Base-by-base conservation (phyloP, 2,329 filamentous ascomycete genomes). In the Colletotrichum aenigma region DNA sequence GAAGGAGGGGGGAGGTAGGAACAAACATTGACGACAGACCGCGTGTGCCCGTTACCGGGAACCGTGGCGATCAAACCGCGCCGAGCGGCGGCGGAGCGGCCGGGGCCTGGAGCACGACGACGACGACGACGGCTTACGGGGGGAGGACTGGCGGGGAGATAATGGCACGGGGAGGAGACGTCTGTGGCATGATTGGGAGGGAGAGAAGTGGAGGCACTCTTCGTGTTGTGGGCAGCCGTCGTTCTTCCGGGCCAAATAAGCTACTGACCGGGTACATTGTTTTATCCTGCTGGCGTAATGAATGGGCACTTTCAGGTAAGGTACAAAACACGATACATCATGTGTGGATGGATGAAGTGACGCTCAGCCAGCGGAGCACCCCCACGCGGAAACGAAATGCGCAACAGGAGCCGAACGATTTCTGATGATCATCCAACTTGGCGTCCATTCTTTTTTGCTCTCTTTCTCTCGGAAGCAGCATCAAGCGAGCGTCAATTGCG, bases 11-110 rank as follows among this genome's bases (percentile, higher is more conserved):
- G 43, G n/a, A 21, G 10, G 43, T 7, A 21, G 2, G 43, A 48
- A 48, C 43, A 48, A 48, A 48, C 43, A 48, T 7, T 7, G 43
- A 48, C 43, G 43, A 48, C 43, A 16, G 43, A 21, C 43, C 43
- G 43, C 43, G 43, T 21, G 43, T 21, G 43, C 43, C 43, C 43
- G 43, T 48, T 48, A 26, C 66, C 32, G 64, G 58, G 56, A 43
- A 48, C 43, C n/a, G 48, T 24, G 64, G 15, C 69, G 75, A 77
- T 76, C 73, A 77, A 77, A 77, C 75, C 64, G 68, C 66, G 26
- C 69, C 69, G 75, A 66, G 38, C 58, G 64, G 62, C 43, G 43
- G 43, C 43, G 43, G 43, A 48, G 43, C 43, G 43, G 43, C 43
- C 43, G n/a, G 43, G 43, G 9, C 30, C 66, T 76, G 71, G 48